Evolutionary conservation across 768 basidiomycete genomes (phyloP).

Genomic region (Calocybe indica): DNA sequence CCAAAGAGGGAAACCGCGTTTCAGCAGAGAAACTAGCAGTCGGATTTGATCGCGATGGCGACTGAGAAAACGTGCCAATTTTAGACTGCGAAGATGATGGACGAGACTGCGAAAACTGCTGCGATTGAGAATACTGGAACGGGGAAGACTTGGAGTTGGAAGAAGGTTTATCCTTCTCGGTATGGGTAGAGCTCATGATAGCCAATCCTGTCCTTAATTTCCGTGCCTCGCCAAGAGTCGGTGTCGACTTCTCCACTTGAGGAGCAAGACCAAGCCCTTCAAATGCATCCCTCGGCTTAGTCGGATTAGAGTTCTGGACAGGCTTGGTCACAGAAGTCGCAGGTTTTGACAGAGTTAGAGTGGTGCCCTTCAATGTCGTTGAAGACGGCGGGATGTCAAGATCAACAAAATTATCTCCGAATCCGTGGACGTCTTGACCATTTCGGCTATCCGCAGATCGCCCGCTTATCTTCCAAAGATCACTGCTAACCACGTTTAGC

Average conservation of each 20-base stretch:
- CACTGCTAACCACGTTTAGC: slow-evolving; percentile 18
- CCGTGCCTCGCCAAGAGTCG: slow-evolving; percentile 72
- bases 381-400: slow-evolving; percentile 10
- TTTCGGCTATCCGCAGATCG: slow-evolving; percentile 11
- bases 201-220: slow-evolving; percentile 68
- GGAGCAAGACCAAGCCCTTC: slow-evolving; percentile 59
- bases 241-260: slow-evolving; percentile 40
- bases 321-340: slow-evolving; percentile 3
- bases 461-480: slow-evolving; percentile 34
- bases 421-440: slow-evolving; percentile 31
- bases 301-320: no score
- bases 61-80: slow-evolving; percentile 24
- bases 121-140: slow-evolving; percentile 30
- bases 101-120: slow-evolving; percentile 12
- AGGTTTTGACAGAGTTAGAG: slow-evolving; percentile 5
- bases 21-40: slow-evolving; percentile 48
- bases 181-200: slow-evolving; percentile 30
- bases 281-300: slow-evolving; percentile 73
- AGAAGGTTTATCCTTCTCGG: slow-evolving; percentile 20
- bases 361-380: slow-evolving; percentile 5
- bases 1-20: slow-evolving; percentile 81
- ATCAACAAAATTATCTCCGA: slow-evolving; percentile 64
- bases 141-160: slow-evolving; percentile 6
- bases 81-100: slow-evolving; percentile 20
- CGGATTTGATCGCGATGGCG: slow-evolving; percentile 21